A percentile compares a stretch with the other conserved stretches of the same genome.
phyloP scores from a whole-genome alignment of 2,329 filamentous ascomycete genomes.

The Aspergillus novofumigatus region DNA sequence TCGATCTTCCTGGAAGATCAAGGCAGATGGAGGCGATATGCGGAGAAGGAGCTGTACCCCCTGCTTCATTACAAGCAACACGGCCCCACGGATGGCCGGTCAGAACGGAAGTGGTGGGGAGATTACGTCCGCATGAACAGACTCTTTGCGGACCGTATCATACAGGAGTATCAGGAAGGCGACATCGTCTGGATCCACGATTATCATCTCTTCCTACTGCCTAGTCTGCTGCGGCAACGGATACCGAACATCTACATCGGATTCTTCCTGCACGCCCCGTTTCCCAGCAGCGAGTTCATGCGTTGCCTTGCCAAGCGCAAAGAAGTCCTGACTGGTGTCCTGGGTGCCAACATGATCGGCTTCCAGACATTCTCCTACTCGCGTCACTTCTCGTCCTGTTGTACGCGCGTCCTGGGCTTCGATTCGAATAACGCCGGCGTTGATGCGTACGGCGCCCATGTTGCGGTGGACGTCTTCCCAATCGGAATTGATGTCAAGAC shows the following conservation, averaged over 20 bases:
- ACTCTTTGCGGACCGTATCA: slow-evolving; percentile 83
- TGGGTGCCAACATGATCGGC: slow-evolving; percentile 87
- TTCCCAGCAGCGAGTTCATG: slow-evolving; percentile 94
- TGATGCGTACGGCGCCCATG: slow-evolving; percentile 81
- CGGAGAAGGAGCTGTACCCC: slow-evolving; percentile 86
- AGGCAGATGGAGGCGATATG: slow-evolving; percentile 80
- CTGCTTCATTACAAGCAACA: slow-evolving; percentile 96
- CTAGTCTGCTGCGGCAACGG: slow-evolving; percentile 80
- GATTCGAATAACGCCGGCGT: slow-evolving; percentile 80
- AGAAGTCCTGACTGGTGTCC: slow-evolving; percentile 81
- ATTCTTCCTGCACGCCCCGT: slow-evolving; percentile 91
- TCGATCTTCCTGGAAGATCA: slow-evolving; percentile 73
- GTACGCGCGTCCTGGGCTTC: slow-evolving; percentile 85
- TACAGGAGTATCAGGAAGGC: slow-evolving; percentile 84
- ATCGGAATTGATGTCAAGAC: slow-evolving; percentile 89
- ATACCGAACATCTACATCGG: slow-evolving; percentile 87
- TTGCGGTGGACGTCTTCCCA: slow-evolving; percentile 88
- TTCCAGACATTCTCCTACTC: slow-evolving; percentile 97
- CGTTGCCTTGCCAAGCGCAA: slow-evolving; percentile 83
- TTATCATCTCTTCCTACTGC: slow-evolving; percentile 86
- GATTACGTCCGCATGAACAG: slow-evolving; percentile 94
- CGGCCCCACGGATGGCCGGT: slow-evolving; percentile 78
- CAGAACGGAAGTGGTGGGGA: slow-evolving; percentile 78
- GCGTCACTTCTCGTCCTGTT: slow-evolving; percentile 90
- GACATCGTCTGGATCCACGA: slow-evolving; percentile 92